Percentiles rank a stretch among this genome's conserved stretches.
These are phyloP conservation scores for Ricinus communis DNA, from an alignment of 345 rosid species.

Conservation along the genomic window DNA sequence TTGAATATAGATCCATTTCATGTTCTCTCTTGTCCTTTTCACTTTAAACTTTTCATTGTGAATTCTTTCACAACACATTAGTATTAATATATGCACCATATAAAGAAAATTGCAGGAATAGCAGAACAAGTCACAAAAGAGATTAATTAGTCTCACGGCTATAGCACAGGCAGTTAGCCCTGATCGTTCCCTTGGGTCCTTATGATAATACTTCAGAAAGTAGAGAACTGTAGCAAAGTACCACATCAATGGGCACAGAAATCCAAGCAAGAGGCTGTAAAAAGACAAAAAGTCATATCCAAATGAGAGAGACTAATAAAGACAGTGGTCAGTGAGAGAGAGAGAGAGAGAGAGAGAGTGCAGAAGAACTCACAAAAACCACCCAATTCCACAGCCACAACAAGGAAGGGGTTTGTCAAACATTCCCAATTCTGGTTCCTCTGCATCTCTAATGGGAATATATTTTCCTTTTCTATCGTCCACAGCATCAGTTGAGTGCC, in stretches of 20 bases:
- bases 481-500: constrained; percentile 31
- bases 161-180: constrained; percentile 95
- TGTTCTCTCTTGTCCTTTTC: background rate
- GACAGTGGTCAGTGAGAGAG: too few species aligned
- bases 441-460: constrained; percentile 45
- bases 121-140: background rate
- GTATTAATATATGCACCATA: background rate
- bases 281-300: constrained; percentile 11
- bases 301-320: constrained; percentile 2
- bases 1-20: background rate
- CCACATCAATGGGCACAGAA: constrained; percentile 75
- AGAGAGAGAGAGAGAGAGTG: constrained; percentile 5
- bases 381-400: constrained; percentile 93
- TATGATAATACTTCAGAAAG: constrained; percentile 74
- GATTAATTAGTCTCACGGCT: constrained; percentile 59
- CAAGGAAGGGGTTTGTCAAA: constrained; percentile 92
- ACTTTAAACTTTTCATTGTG: background rate
- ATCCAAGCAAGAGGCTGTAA: constrained; percentile 77
- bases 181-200: constrained; percentile 91
- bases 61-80: background rate
- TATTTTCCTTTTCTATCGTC: constrained; percentile 54
- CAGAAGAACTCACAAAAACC: constrained; percentile 69
- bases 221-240: constrained; percentile 75
- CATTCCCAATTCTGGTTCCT: constrained; percentile 51
- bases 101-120: background rate